phyloP scores from a whole-genome alignment of 331 rosid species.

The Stylosanthes scabra region DNA sequence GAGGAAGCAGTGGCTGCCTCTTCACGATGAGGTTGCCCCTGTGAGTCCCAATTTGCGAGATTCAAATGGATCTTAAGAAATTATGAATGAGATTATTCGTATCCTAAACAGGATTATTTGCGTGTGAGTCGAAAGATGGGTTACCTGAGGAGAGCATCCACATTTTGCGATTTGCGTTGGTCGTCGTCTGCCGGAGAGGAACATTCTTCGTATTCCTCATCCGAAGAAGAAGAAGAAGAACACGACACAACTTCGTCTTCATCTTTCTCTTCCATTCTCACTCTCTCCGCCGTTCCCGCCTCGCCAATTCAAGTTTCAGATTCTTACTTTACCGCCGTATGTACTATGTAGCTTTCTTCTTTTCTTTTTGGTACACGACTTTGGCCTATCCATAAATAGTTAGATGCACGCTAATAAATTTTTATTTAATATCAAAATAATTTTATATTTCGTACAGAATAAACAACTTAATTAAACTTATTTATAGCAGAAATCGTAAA shows the following conservation, averaged over 20 bases:
- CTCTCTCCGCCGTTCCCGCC: background rate
- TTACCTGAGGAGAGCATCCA: conserved; percentile 81
- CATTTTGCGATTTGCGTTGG: conserved; percentile 78
- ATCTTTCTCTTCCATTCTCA: conserved; percentile 44
- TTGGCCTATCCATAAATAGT: no score
- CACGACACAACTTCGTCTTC: conserved; percentile 51
- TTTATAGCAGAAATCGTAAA: no score
- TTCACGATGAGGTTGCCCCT: conserved; percentile 83
- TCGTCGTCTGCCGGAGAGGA: conserved; percentile 49
- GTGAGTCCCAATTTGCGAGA: background rate
- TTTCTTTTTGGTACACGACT: no score
- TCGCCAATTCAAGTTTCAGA: conserved; percentile 13
- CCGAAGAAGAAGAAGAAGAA: conserved; percentile 51
- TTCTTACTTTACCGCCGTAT: conserved; percentile 35
- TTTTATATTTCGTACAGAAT: no score
- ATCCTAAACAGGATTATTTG: background rate
- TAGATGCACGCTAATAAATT: no score
- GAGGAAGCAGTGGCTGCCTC: conserved; percentile 86
- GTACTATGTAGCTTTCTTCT: background rate
- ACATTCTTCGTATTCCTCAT: conserved; percentile 9
- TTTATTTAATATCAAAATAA: no score
- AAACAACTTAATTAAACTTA: no score
- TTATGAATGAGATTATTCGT: background rate
- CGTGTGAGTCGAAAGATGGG: background rate
- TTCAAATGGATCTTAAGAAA: background rate